Evolutionary conservation across 2,329 filamentous ascomycete genomes (phyloP).

Genomic region (Magnaporthiopsis rhizophila): DNA sequence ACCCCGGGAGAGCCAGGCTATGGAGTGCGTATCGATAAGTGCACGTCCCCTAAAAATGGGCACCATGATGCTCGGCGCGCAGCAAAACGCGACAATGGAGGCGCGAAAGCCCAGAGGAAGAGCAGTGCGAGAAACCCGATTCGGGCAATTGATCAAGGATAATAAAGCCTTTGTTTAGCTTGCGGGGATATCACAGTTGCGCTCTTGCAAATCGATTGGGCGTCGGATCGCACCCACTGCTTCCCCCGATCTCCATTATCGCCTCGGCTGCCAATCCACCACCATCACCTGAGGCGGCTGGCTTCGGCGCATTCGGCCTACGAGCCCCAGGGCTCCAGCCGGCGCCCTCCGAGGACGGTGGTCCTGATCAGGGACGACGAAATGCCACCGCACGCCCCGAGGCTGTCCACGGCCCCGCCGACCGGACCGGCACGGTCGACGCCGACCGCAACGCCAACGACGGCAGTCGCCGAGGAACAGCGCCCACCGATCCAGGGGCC

Average conservation of each 20-base stretch:
- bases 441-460: conserved; percentile 5
- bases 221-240: background rate
- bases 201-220: background rate
- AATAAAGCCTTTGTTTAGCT: background rate
- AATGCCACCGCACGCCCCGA: conserved; percentile 10
- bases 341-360: background rate
- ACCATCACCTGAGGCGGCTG: background rate
- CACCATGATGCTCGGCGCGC: background rate
- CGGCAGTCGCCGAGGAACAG: conserved; percentile 7
- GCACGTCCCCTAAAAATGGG: background rate
- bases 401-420: conserved; percentile 3
- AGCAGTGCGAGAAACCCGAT: background rate
- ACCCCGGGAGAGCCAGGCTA: no score
- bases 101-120: background rate
- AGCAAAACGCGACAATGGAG: conserved; percentile 1
- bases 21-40: background rate
- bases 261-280: background rate
- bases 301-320: background rate
- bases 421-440: conserved; percentile 4
- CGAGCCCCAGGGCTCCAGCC: background rate
- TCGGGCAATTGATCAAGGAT: background rate
- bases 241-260: background rate
- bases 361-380: background rate
- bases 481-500: conserved; percentile 14
- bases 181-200: no score